These are phyloP conservation scores for Phaseolus coccineus DNA, from an alignment of 331 rosid genomes.

Conservation along the genomic window DNA sequence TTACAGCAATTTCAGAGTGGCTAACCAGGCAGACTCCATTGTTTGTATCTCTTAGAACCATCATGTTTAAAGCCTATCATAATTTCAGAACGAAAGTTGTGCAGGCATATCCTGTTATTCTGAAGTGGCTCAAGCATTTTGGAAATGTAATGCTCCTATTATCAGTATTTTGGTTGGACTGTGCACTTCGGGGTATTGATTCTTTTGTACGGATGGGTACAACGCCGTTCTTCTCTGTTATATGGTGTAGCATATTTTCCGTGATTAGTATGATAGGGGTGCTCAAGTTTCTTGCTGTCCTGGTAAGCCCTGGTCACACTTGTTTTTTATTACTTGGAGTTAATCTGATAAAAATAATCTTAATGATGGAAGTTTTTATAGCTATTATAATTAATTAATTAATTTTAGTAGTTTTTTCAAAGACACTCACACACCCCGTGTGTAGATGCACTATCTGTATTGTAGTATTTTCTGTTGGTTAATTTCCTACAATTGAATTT, in stretches of 20 bases:
- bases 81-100: constrained; percentile 57
- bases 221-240: constrained; percentile 83
- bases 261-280: constrained; percentile 83
- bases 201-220: constrained; percentile 94
- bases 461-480: constrained; percentile 30
- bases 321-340: constrained; percentile 26
- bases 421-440: not conserved
- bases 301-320: constrained; percentile 65
- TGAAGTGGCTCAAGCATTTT: constrained; percentile 72
- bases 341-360: constrained; percentile 1
- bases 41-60: constrained; percentile 50
- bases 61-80: constrained; percentile 44
- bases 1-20: constrained; percentile 63
- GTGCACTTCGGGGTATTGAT: constrained; percentile 85
- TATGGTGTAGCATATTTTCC: constrained; percentile 92
- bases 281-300: constrained; percentile 71
- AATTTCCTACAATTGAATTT: constrained; percentile 12
- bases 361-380: constrained; percentile 9
- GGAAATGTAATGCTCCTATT: constrained; percentile 76
- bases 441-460: not conserved
- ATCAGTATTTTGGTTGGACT: constrained; percentile 82
- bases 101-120: constrained; percentile 75
- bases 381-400: constrained; percentile 19
- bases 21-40: constrained; percentile 67
- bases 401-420: constrained; percentile 7